Evolutionary conservation across 345 rosid genomes (phyloP).

Genomic region (Pugionium dolabratum): DNA sequence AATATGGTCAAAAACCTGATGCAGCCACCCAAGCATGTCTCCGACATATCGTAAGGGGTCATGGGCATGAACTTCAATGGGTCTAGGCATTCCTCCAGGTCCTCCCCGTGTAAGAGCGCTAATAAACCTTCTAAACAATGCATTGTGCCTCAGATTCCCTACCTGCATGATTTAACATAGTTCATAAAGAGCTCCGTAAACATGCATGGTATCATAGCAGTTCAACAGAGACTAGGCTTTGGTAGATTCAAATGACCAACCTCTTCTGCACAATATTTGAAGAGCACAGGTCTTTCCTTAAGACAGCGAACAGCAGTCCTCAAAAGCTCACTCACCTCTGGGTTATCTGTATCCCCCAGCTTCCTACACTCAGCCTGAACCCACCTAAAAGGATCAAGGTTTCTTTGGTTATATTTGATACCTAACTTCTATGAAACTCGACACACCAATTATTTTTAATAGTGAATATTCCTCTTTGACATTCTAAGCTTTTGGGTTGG

Average conservation of each 20-base stretch:
- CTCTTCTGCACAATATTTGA: conserved; percentile 99
- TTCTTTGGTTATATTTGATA: conserved; percentile 19
- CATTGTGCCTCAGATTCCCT: conserved; percentile 95
- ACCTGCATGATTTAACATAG: conserved; percentile 52
- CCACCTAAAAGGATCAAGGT: conserved; percentile 66
- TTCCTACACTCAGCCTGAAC: conserved; percentile 98
- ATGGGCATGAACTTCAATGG: conserved; percentile 99
- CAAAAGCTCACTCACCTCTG: conserved; percentile 85
- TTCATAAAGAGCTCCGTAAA: conserved; percentile 7
- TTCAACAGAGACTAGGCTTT: conserved; percentile 18
- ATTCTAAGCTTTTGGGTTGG: neutral
- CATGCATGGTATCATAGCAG: conserved; percentile 10
- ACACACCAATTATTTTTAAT: neutral
- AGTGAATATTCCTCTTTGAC: conserved; percentile 2
- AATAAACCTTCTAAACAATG: conserved; percentile 93
- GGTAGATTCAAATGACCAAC: conserved; percentile 44
- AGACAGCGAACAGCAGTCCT: conserved; percentile 84
- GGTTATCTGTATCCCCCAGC: conserved; percentile 89
- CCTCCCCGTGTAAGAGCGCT: conserved; percentile 99
- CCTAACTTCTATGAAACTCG: conserved; percentile 9
- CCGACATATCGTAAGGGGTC: conserved; percentile 97
- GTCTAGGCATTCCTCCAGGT: conserved; percentile 97
- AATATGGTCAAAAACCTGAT: conserved; percentile 65
- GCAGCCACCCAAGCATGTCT: conserved; percentile 99
- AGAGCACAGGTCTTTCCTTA: conserved; percentile 92